Conservation (phyloP, 2,329 filamentous ascomycete species). For the Cladosporium cucumerinum region DNA sequence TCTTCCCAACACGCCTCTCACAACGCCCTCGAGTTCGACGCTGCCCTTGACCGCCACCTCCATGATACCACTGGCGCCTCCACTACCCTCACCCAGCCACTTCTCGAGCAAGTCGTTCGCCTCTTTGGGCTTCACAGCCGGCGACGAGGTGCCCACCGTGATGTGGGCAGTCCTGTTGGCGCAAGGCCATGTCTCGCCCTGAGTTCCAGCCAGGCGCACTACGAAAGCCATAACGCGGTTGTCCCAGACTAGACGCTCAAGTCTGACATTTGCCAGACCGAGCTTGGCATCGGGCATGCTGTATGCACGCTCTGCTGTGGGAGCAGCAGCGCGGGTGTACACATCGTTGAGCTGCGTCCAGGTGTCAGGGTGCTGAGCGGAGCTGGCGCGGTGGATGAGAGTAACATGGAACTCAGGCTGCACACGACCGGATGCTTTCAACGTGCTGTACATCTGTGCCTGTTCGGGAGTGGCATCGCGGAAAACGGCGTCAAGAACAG, state of each 20-base stretch:
- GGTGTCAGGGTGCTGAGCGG: constrained; percentile 60
- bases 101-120: constrained; percentile 77
- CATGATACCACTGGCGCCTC: constrained; percentile 50
- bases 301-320: constrained; percentile 36
- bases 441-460: constrained; percentile 68
- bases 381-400: constrained; percentile 73
- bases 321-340: constrained; percentile 43
- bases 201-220: constrained; percentile 59
- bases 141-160: constrained; percentile 77
- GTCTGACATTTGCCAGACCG: constrained; percentile 61
- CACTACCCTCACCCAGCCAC: constrained; percentile 66
- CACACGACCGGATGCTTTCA: constrained; percentile 70
- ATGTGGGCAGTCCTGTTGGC: constrained; percentile 80
- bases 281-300: constrained; percentile 50
- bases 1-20: constrained; percentile 48
- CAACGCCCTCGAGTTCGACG: constrained; percentile 54
- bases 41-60: constrained; percentile 53
- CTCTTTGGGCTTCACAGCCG: constrained; percentile 82
- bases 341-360: constrained; percentile 72
- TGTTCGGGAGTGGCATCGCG: constrained; percentile 50
- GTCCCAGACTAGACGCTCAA: constrained; percentile 75
- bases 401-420: constrained; percentile 92
- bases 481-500: constrained; percentile 69
- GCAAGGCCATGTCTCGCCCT: constrained; percentile 55
- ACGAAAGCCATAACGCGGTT: constrained; percentile 87